Base-by-base conservation (phyloP, 257 asterid species). In the Vinca minor region DNA sequence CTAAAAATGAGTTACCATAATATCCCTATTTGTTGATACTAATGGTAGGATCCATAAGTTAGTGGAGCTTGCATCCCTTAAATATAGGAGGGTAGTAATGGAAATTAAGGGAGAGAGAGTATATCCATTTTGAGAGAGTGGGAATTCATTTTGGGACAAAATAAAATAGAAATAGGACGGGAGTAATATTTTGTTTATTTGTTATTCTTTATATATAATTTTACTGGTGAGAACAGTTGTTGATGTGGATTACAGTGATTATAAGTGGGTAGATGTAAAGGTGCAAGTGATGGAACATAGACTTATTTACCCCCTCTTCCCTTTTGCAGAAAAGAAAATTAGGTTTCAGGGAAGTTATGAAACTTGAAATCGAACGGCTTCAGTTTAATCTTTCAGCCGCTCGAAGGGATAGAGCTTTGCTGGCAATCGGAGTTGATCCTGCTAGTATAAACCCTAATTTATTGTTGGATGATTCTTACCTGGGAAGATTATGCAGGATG, bases 391-490 rank as follows among this genome's bases (percentile, higher is more conserved):
- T 89, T 70, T 87, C 97, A 66, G 97, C 98, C 71, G 90, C 98
- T 67, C 95, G 80, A 78, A 87, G 98, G 85, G 96, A 92, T 76
- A 85, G 97, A 78, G 85, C 95, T 35, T 83, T 92, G 70, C 78
- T 92, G 74, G 84, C 95, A 41, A 78, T 92, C 45, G 95, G 97
- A 58, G 84, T 92, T 71, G 98, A 89, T 83, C 96, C 97, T 74
- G 96, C 97, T 39, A 84, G 83, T 74, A 87, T 92, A 77, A 89
- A 89, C 71, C 96, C 96, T 26, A 87, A 89, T 73, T 59, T 80
- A 65, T 70, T 89, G 73, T 89, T 87, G 25, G 89, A 83, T 66
- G 84, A 89, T 72, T 89, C 87, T 72, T 82, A 82, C 74, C 78
- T 82, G 77, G 86, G 83, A 81, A 83, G 86, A 74, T 69, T 92